These are phyloP conservation scores for Tylopilus sp. DNA, from an alignment of 768 basidiomycete species.

Conservation along the genomic window DNA sequence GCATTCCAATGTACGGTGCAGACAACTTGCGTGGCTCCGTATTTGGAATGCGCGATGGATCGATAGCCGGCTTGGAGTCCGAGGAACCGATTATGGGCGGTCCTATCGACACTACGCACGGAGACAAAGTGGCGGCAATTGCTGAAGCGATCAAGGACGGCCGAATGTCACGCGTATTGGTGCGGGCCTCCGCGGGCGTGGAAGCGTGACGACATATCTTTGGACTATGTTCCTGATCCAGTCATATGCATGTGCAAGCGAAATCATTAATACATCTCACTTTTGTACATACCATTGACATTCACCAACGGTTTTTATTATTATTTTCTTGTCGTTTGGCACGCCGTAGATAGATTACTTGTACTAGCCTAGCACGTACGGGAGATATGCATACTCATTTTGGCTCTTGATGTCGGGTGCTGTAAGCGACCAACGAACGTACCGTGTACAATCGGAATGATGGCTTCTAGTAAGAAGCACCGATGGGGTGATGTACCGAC, in stretches of 20 bases:
- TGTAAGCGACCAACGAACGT: too few relatives aligned
- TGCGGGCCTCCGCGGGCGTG: conserved; percentile 42
- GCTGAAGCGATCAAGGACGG: conserved; percentile 80
- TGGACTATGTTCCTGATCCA: background rate
- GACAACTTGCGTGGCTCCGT: conserved; percentile 64
- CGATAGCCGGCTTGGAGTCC: conserved; percentile 40
- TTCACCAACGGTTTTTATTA: too few relatives aligned
- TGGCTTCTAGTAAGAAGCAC: too few relatives aligned
- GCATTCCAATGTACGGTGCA: conserved; percentile 77
- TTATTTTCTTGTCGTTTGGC: background rate
- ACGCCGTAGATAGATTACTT: background rate
- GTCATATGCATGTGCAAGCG: background rate
- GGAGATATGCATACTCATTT: background rate
- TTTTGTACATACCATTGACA: background rate
- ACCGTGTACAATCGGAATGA: too few relatives aligned
- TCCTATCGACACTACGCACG: conserved; percentile 50
- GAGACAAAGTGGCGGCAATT: conserved; percentile 69
- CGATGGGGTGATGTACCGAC: too few relatives aligned
- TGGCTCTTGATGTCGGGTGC: background rate
- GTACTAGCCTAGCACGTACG: background rate
- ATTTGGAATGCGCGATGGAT: conserved; percentile 44
- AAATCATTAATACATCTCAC: background rate
- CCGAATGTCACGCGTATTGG: conserved; percentile 56
- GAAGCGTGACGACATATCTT: conserved; percentile 9
- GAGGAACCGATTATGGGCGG: conserved; percentile 37